Base-by-base conservation (phyloP, 2,329 filamentous ascomycete genomes). In the Colletotrichum sp. region DNA sequence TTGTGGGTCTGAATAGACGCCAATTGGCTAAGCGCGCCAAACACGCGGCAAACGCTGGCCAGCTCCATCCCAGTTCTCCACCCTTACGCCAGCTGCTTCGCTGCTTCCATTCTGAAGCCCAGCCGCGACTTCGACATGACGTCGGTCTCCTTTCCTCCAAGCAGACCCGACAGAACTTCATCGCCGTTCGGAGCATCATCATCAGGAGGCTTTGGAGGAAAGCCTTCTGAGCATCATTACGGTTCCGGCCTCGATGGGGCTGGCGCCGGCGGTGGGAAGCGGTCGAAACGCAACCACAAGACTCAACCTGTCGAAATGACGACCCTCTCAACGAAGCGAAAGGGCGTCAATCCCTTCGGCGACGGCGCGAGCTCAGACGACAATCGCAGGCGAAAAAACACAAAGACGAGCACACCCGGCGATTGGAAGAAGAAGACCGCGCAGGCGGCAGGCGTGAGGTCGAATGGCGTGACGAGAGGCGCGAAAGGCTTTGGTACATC, bases 201-300 rank as follows among this genome's bases (percentile, higher is more conserved):
- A 32, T 63, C 66, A 8, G 61, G 74, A n/a, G 74, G 66, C 44
- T 76, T 76, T 36, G 63, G 67, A 67, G 30, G 60, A 25, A 60
- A 48, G 44, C 57, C 61, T 48, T 16, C 55, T 67, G 48, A 27
- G 65, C 27, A 22, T 28, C 36, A 75, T 22, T 32, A 74, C 67
- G 27, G 82, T 76, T 85, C 83, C 78, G 83, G 81, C 74, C 67
- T 80, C 78, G 80, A 81, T 80, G 79, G 79, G 79, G 80, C 81
- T 76, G 77, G 80, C 74, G 80, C 80, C 74, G 77, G 80, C 76
- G 80, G 79, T 74, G 78, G 80, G 52, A 81, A 79, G 70, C 75
- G 77, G 73, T 70, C 77, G 48, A 82, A 82, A 65, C 80, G 81
- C 71, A 80, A 77, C 52, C 77, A 76, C 64, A 75, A 78, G 59